A percentile compares a stretch with the other conserved stretches of the same genome.
phyloP scores from a whole-genome alignment of 768 basidiomycete genomes.

The Tricholoma terreum region DNA sequence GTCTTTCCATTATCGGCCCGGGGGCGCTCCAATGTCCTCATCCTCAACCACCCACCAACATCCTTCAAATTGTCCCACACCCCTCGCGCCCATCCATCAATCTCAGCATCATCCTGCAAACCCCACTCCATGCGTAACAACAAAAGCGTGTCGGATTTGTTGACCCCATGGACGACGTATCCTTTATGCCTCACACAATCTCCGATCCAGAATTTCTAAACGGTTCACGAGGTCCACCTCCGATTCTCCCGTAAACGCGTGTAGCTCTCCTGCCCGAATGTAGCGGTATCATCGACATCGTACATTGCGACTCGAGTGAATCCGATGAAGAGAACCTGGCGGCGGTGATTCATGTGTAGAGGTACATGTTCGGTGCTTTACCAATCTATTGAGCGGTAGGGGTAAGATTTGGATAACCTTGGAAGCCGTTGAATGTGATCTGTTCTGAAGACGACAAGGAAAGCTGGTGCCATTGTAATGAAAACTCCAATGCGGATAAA shows the following conservation, averaged over 20 bases:
- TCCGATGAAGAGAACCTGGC: slow-evolving; percentile 43
- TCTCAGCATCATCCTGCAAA: slow-evolving; percentile 9
- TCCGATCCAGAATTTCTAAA: slow-evolving; percentile 43
- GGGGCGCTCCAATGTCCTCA: slow-evolving; percentile 36
- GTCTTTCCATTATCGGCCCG: slow-evolving; percentile 41
- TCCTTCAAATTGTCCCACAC: slow-evolving; percentile 15
- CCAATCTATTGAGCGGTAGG: slow-evolving; percentile 48
- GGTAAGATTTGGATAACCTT: too few species aligned
- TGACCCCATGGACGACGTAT: slow-evolving; percentile 31
- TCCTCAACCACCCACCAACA: slow-evolving; percentile 37
- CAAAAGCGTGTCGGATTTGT: slow-evolving; percentile 27
- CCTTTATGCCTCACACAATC: slow-evolving; percentile 31
- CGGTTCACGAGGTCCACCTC: slow-evolving; percentile 38
- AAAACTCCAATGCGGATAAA: too few species aligned
- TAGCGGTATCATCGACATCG: slow-evolving; percentile 41
- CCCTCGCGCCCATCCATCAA: slow-evolving; percentile 23
- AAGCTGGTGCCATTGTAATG: slow-evolving; percentile 35
- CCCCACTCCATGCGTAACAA: slow-evolving; percentile 32
- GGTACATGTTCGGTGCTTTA: slow-evolving; percentile 57
- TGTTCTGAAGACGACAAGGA: slow-evolving; percentile 48
- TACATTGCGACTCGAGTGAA: slow-evolving; percentile 47
- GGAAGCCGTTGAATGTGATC: too few species aligned
- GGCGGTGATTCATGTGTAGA: slow-evolving; percentile 46
- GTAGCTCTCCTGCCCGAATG: slow-evolving; percentile 42
- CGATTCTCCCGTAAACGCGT: slow-evolving; percentile 42